A percentile compares a stretch with the other conserved stretches of the same genome.
phyloP scores from a whole-genome alignment of 192 early-diverging fungal species.

The Rhizophagus sp. region DNA sequence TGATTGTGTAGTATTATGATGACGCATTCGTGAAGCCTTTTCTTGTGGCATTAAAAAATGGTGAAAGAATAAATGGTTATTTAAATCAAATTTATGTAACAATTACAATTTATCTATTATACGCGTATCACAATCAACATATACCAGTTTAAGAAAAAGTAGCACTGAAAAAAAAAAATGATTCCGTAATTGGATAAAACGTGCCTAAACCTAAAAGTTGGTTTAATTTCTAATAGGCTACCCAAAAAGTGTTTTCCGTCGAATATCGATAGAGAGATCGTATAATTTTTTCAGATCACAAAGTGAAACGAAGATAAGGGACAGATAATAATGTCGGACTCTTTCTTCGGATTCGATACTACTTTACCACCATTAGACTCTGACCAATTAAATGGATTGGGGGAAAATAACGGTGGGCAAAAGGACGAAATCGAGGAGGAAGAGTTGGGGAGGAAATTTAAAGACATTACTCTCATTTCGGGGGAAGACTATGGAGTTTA shows the following conservation, averaged over 20 bases:
- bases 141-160: background rate
- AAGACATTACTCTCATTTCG: constrained; percentile 40
- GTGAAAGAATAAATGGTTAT: too few relatives aligned
- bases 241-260: background rate
- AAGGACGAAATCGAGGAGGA: constrained; percentile 21
- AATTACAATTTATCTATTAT: too few relatives aligned
- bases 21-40: background rate
- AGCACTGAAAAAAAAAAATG: background rate
- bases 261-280: too few relatives aligned
- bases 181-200: background rate
- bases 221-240: background rate
- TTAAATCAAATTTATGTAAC: too few relatives aligned
- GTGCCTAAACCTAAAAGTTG: background rate
- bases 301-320: constrained; percentile 1
- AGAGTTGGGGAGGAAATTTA: constrained; percentile 39
- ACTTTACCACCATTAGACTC: constrained; percentile 48
- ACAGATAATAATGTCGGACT: constrained; percentile 37
- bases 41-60: background rate
- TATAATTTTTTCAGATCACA: background rate
- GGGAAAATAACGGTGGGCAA: constrained; percentile 30
- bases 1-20: background rate
- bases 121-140: background rate
- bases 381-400: constrained; percentile 37
- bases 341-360: constrained; percentile 56
- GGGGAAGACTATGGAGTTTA: constrained; percentile 63